Evolutionary conservation across 805 yeast genomes (phyloP).

Genomic region (Cyberlindnera misumaiensis): DNA sequence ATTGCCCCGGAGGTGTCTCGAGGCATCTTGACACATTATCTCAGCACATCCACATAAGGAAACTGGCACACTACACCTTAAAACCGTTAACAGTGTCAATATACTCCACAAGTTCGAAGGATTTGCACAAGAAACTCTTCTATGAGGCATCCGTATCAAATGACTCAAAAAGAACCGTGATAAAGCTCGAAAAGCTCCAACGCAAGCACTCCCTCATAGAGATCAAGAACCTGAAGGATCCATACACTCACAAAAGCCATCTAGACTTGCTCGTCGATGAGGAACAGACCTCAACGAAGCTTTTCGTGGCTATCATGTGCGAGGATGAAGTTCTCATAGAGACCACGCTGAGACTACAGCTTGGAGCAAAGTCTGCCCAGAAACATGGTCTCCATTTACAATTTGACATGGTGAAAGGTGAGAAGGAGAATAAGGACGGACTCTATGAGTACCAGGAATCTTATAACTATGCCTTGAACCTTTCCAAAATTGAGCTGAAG

Average conservation of each 20-base stretch:
- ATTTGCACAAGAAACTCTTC: conserved; percentile 1
- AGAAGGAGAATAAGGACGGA: conserved; percentile 1
- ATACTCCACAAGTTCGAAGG: conserved; percentile 1
- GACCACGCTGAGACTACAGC: neutral
- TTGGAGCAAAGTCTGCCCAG: neutral
- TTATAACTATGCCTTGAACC: neutral
- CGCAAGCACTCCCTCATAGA: conserved; percentile 1
- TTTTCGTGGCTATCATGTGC: conserved; percentile 1
- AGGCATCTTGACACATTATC: neutral
- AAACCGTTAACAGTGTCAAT: neutral
- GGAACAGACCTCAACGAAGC: conserved; percentile 2
- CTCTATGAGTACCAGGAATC: conserved; percentile 1
- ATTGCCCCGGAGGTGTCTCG: neutral
- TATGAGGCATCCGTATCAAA: neutral
- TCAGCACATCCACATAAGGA: neutral
- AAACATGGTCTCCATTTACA: conserved; percentile 1
- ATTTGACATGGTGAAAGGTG: neutral
- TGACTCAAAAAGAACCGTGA: neutral
- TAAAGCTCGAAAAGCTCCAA: neutral
- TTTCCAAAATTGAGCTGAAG: neutral
- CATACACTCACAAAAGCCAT: conserved; percentile 1
- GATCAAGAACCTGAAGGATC: conserved; percentile 1
- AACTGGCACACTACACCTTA: neutral
- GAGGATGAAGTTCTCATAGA: neutral
- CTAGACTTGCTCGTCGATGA: neutral